A percentile compares a stretch with the other conserved stretches of the same genome.
Evolutionary conservation across 257 asterid species (phyloP).

Genomic region (Coffea canephora): DNA sequence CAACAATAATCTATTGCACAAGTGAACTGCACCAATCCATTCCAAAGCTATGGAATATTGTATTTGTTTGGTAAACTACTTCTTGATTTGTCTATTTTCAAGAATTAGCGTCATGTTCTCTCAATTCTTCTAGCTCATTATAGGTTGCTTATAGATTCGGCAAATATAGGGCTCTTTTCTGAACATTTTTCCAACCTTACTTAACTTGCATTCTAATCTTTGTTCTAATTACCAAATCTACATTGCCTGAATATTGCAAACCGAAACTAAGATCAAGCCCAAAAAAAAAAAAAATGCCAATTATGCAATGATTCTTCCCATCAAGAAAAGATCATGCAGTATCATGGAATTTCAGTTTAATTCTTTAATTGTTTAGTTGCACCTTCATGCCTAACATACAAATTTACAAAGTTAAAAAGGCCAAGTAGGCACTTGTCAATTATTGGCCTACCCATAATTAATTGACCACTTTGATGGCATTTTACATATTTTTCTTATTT

Average conservation of each 20-base stretch:
- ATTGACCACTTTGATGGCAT: neutral
- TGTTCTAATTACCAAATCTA: too few species aligned
- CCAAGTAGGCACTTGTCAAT: neutral
- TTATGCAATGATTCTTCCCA: too few species aligned
- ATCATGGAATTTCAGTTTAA: too few species aligned
- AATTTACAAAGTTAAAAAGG: neutral
- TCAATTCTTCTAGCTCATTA: neutral
- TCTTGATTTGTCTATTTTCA: neutral
- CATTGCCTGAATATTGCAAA: neutral
- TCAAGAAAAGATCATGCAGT: too few species aligned
- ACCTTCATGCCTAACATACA: too few species aligned
- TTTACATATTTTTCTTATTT: neutral
- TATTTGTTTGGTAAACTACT: neutral
- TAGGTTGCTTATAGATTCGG: slow-evolving; percentile 4
- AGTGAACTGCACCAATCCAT: neutral
- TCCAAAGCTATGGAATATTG: neutral
- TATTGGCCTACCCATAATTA: neutral
- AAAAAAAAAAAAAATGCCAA: too few species aligned
- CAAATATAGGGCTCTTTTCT: neutral
- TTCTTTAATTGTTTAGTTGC: too few species aligned
- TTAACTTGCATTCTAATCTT: neutral
- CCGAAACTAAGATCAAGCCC: neutral
- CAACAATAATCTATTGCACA: neutral
- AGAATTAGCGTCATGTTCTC: too few species aligned
- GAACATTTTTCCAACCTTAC: neutral